Base-by-base conservation (phyloP, 2,329 filamentous ascomycete genomes). In the Cercospora beticola region DNA sequence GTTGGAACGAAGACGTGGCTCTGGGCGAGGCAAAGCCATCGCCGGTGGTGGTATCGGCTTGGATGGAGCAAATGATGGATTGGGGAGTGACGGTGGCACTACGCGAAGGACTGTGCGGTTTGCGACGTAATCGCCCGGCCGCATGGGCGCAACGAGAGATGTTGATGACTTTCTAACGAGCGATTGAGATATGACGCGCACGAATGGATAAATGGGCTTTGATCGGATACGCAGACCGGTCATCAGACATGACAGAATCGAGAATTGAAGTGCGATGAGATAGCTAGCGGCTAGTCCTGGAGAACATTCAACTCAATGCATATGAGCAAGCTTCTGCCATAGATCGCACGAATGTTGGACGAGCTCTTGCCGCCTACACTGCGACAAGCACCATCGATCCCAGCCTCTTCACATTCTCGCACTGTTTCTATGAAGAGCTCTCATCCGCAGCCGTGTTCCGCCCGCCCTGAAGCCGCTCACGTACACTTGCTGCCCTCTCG, bases 1-100 rank as follows among this genome's bases (percentile, higher is more conserved):
- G 71, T 83, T 83, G 70, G 85, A 88, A 73, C 81, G 84, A 72
- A 81, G 87, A 72, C 23, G 67, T 10, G 26, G 60, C 9, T 30
- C 49, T 23, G 67, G 66, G 28, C 68, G 64, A 12, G 54, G 31
- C n/a, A 67, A 36, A 9, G 31, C 61, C 23, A 59, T 36, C 36
- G 30, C 36, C n/a, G 14, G 28, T 18, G 52, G 1, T 33, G 46
- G 46, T 23, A 23, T 23, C 26, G 63, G 23, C 18, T 36, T 40
- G 54, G 67, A 52, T 64, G 66, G 64, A 21, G 46, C 57, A 7
- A 36, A 43, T 46, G 67, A 60, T 57, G 49, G 8, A 28, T 23
- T 46, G 31, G 28, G 21, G 9, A 26, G 21, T 30, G 43, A 66
- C 26, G 62, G 28, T 33, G 64, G 36, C 12, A 59, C 18, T 4